A percentile compares a stretch with the other conserved stretches of the same genome.
These are phyloP conservation scores for Ustanciosporium gigantosporum DNA, from an alignment of 1,284 basidiomycete species.

Conservation along the genomic window DNA sequence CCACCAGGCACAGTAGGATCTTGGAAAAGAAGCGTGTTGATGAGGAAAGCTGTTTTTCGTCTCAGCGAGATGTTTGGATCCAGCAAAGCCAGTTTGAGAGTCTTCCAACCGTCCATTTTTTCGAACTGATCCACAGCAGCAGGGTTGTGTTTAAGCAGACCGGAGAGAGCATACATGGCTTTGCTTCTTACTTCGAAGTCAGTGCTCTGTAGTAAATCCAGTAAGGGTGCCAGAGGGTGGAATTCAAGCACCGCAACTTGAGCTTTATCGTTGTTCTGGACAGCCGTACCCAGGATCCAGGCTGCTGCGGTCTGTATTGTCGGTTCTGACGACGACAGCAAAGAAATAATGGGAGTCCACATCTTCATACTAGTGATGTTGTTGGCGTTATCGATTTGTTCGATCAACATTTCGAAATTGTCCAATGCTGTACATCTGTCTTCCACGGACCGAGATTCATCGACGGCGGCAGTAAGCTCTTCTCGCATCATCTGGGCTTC, in stretches of 20 bases:
- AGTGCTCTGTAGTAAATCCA: conserved; percentile 67
- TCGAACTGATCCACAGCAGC: conserved; percentile 70
- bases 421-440: conserved; percentile 77
- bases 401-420: conserved; percentile 93
- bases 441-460: conserved; percentile 15
- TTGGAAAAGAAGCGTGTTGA: conserved; percentile 77
- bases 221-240: conserved; percentile 67
- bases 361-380: conserved; percentile 81
- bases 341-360: conserved; percentile 78
- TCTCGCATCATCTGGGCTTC: conserved; percentile 61
- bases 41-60: conserved; percentile 81
- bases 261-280: conserved; percentile 92
- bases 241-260: conserved; percentile 72
- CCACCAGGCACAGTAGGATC: conserved; percentile 30
- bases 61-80: conserved; percentile 79
- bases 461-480: conserved; percentile 49
- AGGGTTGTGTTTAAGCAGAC: conserved; percentile 79
- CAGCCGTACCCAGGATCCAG: conserved; percentile 91
- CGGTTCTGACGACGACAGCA: conserved; percentile 70
- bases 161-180: conserved; percentile 83
- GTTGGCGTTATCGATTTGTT: conserved; percentile 94
- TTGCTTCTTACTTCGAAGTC: conserved; percentile 66
- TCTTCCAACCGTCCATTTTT: conserved; percentile 71
- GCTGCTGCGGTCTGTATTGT: conserved; percentile 73
- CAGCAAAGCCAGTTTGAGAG: conserved; percentile 69